Evolutionary conservation across 2,329 filamentous ascomycete species (phyloP).

Genomic region (Didymella arachidicola): DNA sequence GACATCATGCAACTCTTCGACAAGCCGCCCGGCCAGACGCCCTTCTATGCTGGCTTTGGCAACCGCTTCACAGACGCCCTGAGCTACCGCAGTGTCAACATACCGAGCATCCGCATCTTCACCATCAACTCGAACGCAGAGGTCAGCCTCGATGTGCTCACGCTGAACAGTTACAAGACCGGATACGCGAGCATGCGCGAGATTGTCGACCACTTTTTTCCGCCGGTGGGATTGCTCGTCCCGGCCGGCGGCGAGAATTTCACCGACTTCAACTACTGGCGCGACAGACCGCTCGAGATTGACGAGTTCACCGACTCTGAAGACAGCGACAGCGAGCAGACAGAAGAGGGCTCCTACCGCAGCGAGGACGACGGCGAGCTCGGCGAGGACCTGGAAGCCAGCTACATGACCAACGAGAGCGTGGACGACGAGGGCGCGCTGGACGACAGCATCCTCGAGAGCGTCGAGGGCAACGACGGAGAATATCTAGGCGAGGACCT

Average conservation of each 20-base stretch:
- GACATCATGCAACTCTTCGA: slow-evolving; percentile 91
- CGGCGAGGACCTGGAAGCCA: slow-evolving; percentile 61
- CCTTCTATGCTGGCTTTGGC: slow-evolving; percentile 97
- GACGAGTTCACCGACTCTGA: slow-evolving; percentile 91
- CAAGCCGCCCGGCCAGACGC: slow-evolving; percentile 67
- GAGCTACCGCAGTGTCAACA: slow-evolving; percentile 94
- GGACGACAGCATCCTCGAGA: slow-evolving; percentile 32
- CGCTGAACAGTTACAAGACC: slow-evolving; percentile 92
- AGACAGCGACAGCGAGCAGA: slow-evolving; percentile 55
- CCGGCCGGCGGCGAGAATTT: slow-evolving; percentile 92
- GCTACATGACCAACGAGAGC: slow-evolving; percentile 63
- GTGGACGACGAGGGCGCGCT: slow-evolving; percentile 55
- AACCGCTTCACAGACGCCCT: slow-evolving; percentile 96
- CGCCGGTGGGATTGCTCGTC: slow-evolving; percentile 84
- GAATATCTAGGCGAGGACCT: slow-evolving; percentile 25
- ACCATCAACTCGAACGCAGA: slow-evolving; percentile 99
- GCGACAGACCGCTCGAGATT: slow-evolving; percentile 81
- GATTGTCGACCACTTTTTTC: slow-evolving; percentile 97
- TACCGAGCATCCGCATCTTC: slow-evolving; percentile 92
- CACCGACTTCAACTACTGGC: slow-evolving; percentile 97
- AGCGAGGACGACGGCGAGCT: slow-evolving; percentile 62
- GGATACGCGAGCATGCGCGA: slow-evolving; percentile 98
- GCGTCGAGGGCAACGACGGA: background rate
- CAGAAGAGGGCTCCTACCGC: slow-evolving; percentile 51
- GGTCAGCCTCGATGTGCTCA: slow-evolving; percentile 88